Conservation (phyloP, 2,329 filamentous ascomycete species). For the Clonostachys chloroleuca region DNA sequence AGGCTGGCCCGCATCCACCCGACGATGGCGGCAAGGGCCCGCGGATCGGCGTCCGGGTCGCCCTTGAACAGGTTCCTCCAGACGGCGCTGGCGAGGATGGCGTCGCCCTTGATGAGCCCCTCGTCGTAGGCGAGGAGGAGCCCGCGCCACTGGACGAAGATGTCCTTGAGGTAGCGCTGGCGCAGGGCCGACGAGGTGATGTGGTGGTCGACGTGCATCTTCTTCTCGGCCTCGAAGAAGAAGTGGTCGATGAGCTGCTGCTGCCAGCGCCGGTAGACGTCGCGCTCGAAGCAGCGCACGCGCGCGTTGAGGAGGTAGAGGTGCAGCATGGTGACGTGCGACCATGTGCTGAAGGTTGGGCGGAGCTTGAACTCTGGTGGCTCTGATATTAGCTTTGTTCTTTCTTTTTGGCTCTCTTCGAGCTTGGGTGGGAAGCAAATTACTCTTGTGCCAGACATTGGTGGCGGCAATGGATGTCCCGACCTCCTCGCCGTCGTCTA, state of each 20-base stretch:
- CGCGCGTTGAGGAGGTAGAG: conserved; percentile 88
- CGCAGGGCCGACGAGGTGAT: conserved; percentile 54
- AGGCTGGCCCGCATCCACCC: conserved; percentile 49
- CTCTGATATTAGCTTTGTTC: neutral
- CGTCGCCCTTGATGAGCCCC: conserved; percentile 71
- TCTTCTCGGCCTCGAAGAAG: conserved; percentile 83
- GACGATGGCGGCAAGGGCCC: conserved; percentile 47
- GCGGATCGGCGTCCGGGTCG: conserved; percentile 43
- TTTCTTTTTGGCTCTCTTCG: neutral
- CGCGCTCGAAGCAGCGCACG: conserved; percentile 70
- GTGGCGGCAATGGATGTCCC: conserved; percentile 39
- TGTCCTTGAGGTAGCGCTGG: conserved; percentile 73
- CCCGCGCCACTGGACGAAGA: conserved; percentile 91
- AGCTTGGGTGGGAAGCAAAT: conserved; percentile 10
- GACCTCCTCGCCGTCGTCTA: conserved; percentile 76
- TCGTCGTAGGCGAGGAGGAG: conserved; percentile 81
- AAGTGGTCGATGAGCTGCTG: conserved; percentile 93
- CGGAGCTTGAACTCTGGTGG: conserved; percentile 70
- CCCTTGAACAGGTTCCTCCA: conserved; percentile 94
- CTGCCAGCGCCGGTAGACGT: conserved; percentile 72
- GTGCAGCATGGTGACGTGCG: conserved; percentile 92
- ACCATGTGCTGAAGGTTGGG: conserved; percentile 93
- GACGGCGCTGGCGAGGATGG: conserved; percentile 73
- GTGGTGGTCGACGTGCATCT: conserved; percentile 78
- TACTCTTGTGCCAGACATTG: conserved; percentile 75